These are phyloP conservation scores for Amylocarpus encephaloides DNA, from an alignment of 2,329 filamentous ascomycete species.

Conservation along the genomic window DNA sequence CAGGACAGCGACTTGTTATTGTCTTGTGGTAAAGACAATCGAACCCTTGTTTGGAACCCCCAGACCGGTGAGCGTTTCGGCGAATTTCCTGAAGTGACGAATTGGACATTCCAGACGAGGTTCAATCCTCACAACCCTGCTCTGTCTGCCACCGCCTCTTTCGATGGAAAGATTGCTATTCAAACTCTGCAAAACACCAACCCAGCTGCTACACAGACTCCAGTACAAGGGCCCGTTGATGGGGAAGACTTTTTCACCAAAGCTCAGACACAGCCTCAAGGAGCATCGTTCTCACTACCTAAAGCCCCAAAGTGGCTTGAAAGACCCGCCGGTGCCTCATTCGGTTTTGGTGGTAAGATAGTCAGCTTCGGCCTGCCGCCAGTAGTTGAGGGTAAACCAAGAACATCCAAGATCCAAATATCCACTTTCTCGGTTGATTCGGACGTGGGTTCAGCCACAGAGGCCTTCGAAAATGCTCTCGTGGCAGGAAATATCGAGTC, in stretches of 20 bases:
- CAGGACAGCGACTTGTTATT: constrained; percentile 85
- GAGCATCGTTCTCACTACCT: constrained; percentile 76
- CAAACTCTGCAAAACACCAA: constrained; percentile 95
- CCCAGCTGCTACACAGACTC: constrained; percentile 60
- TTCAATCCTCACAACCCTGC: constrained; percentile 93
- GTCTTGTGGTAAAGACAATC: constrained; percentile 94
- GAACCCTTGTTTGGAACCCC: constrained; percentile 93
- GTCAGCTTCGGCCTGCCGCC: constrained; percentile 63
- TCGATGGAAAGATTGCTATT: constrained; percentile 91
- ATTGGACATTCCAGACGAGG: constrained; percentile 94
- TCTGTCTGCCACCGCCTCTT: constrained; percentile 89
- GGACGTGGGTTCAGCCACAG: constrained; percentile 73
- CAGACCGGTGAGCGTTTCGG: constrained; percentile 82
- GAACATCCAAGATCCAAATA: constrained; percentile 72
- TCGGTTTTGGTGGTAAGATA: constrained; percentile 92
- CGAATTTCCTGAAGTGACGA: constrained; percentile 95
- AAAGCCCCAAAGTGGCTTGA: constrained; percentile 90
- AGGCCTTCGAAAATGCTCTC: constrained; percentile 80
- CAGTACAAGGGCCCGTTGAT: constrained; percentile 65
- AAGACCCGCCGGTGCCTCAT: constrained; percentile 76
- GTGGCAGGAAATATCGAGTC: constrained; percentile 67
- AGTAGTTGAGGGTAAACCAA: constrained; percentile 54
- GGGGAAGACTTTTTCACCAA: constrained; percentile 96
- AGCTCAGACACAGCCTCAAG: constrained; percentile 86
- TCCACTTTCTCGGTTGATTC: constrained; percentile 85